Evolutionary conservation across 139 green algal species (phyloP).

Genomic region (Astrephomene gubernaculifera): DNA sequence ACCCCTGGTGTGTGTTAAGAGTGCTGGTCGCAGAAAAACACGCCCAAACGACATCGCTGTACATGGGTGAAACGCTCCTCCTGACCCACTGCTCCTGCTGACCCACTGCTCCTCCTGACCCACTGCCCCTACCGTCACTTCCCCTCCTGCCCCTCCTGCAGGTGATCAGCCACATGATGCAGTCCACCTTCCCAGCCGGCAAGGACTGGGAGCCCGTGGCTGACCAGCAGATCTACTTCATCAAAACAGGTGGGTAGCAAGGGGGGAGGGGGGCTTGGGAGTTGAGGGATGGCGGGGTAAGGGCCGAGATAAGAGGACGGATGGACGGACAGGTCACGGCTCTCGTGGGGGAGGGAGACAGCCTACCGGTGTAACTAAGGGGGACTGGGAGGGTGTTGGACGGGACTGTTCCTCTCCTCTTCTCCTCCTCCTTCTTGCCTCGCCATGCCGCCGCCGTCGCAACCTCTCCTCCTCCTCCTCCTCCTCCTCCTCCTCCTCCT

Average conservation of each 20-base stretch:
- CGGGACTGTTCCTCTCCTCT: not conserved
- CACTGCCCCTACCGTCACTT: too few relatives aligned
- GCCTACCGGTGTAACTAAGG: not conserved
- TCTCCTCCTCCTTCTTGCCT: not conserved
- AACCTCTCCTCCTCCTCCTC: not conserved
- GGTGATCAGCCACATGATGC: constrained; percentile 56
- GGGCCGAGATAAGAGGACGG: too few relatives aligned
- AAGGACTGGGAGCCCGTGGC: constrained; percentile 56
- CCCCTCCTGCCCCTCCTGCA: not conserved
- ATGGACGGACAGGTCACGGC: too few relatives aligned
- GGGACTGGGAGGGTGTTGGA: not conserved
- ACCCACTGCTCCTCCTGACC: too few relatives aligned
- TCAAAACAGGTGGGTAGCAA: constrained; percentile 41
- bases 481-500: not conserved
- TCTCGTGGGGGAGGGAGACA: not conserved
- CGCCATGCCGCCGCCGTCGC: not conserved
- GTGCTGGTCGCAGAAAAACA: too few relatives aligned
- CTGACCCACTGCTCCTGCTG: too few relatives aligned
- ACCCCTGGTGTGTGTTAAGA: too few relatives aligned
- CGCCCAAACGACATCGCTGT: too few relatives aligned
- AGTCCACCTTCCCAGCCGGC: constrained; percentile 53
- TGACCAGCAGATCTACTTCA: constrained; percentile 65
- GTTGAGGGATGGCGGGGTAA: too few relatives aligned
- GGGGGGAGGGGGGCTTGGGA: too few relatives aligned
- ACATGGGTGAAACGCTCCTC: too few relatives aligned